phyloP scores from a whole-genome alignment of 2,329 filamentous ascomycete species.

The Rhinocladiella similis region DNA sequence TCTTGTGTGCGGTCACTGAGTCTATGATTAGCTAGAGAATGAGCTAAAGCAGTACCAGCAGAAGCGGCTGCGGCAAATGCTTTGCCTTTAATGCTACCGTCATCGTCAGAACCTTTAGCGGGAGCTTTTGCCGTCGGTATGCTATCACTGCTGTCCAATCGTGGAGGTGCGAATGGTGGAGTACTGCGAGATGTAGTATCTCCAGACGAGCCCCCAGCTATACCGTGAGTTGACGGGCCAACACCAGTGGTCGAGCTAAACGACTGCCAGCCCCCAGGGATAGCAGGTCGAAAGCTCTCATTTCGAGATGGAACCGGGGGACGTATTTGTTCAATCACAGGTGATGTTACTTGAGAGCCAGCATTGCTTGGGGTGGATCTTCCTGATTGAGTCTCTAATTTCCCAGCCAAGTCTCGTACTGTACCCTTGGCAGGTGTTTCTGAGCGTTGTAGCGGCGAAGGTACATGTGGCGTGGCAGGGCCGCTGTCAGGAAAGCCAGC shows the following conservation, averaged over 20 bases:
- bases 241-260: conserved; percentile 35
- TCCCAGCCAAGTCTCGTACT: conserved; percentile 53
- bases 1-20: conserved; percentile 34
- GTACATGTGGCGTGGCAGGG: background rate
- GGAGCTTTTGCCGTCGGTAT: conserved; percentile 27
- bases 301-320: conserved; percentile 30
- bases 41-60: conserved; percentile 50
- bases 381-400: conserved; percentile 42
- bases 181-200: background rate
- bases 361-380: conserved; percentile 24
- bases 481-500: conserved; percentile 5
- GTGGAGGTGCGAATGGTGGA: conserved; percentile 3
- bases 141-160: conserved; percentile 24
- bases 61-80: conserved; percentile 47
- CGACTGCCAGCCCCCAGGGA: conserved; percentile 57
- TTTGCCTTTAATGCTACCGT: conserved; percentile 13
- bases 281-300: conserved; percentile 50
- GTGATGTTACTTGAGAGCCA: background rate
- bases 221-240: conserved; percentile 8
- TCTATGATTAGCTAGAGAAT: conserved; percentile 40
- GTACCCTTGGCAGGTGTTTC: conserved; percentile 51
- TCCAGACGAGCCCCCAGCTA: conserved; percentile 3
- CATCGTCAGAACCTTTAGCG: background rate
- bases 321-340: conserved; percentile 7
- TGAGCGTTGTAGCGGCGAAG: conserved; percentile 34